Conservation (phyloP, 768 basidiomycete genomes). For the Symmetrospora coprosmae region DNA sequence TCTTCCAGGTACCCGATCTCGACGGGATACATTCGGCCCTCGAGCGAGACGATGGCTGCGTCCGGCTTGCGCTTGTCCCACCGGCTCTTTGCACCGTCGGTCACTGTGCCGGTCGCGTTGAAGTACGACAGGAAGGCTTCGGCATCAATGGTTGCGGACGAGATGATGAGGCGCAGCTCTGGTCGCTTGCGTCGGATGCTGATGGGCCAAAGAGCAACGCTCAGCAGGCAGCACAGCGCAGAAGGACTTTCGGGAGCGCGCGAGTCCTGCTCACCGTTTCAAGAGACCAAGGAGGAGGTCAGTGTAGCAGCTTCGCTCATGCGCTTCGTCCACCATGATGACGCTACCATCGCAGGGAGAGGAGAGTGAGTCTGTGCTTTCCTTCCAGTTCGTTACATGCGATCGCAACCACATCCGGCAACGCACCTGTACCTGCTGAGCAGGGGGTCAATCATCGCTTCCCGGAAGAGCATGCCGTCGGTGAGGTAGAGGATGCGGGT, state of each 20-base stretch:
- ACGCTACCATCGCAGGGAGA: conserved; percentile 90
- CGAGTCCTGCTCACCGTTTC: conserved; percentile 55
- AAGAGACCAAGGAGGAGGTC: conserved; percentile 79
- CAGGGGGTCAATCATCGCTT: conserved; percentile 72
- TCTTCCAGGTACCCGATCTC: conserved; percentile 76
- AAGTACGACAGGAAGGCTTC: conserved; percentile 80
- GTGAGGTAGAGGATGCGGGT: conserved; percentile 93
- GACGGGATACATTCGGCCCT: conserved; percentile 89
- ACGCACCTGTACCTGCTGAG: conserved; percentile 42
- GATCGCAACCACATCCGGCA: background rate
- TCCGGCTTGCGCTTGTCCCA: conserved; percentile 43
- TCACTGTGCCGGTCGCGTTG: conserved; percentile 42
- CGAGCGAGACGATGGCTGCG: conserved; percentile 70
- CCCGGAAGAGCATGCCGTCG: conserved; percentile 81
- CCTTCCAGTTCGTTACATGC: conserved; percentile 46
- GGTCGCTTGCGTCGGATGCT: conserved; percentile 87
- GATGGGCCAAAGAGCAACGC: background rate
- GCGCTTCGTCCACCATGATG: conserved; percentile 98
- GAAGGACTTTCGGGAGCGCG: too few species aligned
- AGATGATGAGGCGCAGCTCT: conserved; percentile 75
- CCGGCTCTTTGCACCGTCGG: too few species aligned
- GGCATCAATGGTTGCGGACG: conserved; percentile 92
- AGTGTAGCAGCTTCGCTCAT: conserved; percentile 90
- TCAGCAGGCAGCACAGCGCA: background rate
- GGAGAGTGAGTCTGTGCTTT: conserved; percentile 71